phyloP scores from a whole-genome alignment of 129 eudicot species.

The Chrysanthemum makinoi region DNA sequence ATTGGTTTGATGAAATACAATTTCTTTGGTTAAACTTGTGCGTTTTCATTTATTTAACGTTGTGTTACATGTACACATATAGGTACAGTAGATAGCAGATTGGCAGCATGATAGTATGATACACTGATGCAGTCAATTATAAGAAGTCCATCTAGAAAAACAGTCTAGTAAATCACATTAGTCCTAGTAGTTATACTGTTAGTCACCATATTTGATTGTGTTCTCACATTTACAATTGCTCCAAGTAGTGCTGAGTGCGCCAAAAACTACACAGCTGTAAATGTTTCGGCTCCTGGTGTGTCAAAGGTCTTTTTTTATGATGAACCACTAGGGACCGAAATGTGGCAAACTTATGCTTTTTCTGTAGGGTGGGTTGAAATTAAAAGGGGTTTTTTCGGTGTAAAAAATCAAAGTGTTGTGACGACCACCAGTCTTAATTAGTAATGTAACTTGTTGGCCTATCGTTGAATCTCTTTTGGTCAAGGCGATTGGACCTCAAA shows the following conservation, averaged over 20 bases:
- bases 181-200: too few relatives aligned
- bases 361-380: constrained; percentile 22
- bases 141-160: too few relatives aligned
- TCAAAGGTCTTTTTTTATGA: constrained; percentile 25
- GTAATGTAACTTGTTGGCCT: neutral
- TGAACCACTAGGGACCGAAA: constrained; percentile 21
- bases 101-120: too few relatives aligned
- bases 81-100: too few relatives aligned
- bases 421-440: neutral
- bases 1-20: too few relatives aligned
- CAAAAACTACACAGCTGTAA: constrained; percentile 28
- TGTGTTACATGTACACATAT: too few relatives aligned
- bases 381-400: constrained; percentile 12
- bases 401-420: constrained; percentile 27
- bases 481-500: neutral
- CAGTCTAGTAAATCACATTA: too few relatives aligned
- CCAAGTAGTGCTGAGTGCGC: constrained; percentile 19
- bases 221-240: constrained; percentile 44
- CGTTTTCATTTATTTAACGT: too few relatives aligned
- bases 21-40: too few relatives aligned
- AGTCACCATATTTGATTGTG: constrained; percentile 5
- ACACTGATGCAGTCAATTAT: too few relatives aligned
- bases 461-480: constrained; percentile 26
- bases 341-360: constrained; percentile 37
- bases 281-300: constrained; percentile 24